Evolutionary conservation across 2,329 filamentous ascomycete genomes (phyloP).

Genomic region (Aspergillus fijiensis): DNA sequence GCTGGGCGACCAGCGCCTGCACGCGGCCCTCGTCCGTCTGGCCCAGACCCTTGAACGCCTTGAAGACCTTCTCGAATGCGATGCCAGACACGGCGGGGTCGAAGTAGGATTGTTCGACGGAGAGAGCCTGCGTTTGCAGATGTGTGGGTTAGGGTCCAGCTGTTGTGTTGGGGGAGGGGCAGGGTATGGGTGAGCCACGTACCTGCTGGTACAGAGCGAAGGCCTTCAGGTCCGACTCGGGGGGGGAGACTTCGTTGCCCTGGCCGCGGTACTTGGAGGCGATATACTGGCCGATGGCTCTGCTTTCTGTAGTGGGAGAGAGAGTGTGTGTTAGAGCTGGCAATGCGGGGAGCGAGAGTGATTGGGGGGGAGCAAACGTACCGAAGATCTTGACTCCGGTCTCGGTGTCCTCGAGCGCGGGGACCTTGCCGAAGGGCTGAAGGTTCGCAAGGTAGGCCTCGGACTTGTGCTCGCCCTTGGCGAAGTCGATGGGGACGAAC

Average conservation of each 20-base stretch:
- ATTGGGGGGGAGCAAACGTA: not conserved
- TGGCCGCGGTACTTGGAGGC: conserved; percentile 20
- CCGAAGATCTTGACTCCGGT: conserved; percentile 26
- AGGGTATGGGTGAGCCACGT: conserved; percentile 5
- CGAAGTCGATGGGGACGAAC: conserved; percentile 25
- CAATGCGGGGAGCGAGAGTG: not conserved
- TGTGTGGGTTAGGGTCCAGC: conserved; percentile 6
- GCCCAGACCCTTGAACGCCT: conserved; percentile 12
- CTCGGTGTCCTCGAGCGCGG: conserved; percentile 36
- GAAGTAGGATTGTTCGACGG: conserved; percentile 29
- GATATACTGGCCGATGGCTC: conserved; percentile 36
- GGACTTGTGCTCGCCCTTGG: conserved; percentile 28
- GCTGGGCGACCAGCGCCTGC: conserved; percentile 10
- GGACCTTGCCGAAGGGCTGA: conserved; percentile 39
- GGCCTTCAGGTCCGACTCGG: conserved; percentile 20
- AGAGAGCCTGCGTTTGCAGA: conserved; percentile 20
- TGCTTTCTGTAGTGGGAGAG: conserved; percentile 22
- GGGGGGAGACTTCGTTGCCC: conserved; percentile 15
- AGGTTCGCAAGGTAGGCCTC: conserved; percentile 22
- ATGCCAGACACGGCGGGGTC: conserved; percentile 13
- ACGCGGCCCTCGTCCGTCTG: conserved; percentile 15
- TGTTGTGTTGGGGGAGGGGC: not conserved
- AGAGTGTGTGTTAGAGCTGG: not conserved
- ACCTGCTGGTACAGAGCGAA: conserved; percentile 26
- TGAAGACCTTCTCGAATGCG: conserved; percentile 21